These are phyloP conservation scores for Triticum urartu DNA, from an alignment of 176 grass and related monocot species.

Conservation along the genomic window DNA sequence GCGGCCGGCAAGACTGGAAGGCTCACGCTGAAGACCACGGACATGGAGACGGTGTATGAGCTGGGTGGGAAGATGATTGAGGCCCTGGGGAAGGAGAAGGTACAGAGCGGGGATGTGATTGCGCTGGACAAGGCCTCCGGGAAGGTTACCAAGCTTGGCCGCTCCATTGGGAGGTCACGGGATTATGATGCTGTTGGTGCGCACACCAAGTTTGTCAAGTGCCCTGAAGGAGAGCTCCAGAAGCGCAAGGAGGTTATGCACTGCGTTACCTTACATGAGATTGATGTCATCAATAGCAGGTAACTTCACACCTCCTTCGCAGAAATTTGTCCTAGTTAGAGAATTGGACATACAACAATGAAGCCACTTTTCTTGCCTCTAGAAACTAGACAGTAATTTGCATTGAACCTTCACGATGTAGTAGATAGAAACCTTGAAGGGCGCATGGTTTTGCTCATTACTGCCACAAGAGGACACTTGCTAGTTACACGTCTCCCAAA, in stretches of 20 bases:
- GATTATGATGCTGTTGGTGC: conserved; percentile 87
- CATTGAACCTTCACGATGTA: not conserved
- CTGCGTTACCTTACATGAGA: conserved; percentile 92
- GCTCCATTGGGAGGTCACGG: conserved; percentile 72
- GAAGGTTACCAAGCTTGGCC: conserved; percentile 93
- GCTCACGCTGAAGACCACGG: conserved; percentile 89
- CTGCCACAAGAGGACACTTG: not conserved
- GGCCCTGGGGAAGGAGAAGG: conserved; percentile 88
- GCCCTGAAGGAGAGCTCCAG: conserved; percentile 93
- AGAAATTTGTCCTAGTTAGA: not conserved
- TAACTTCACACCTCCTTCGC: conserved; percentile 24
- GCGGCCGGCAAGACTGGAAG: conserved; percentile 58
- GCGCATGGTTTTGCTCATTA: not conserved
- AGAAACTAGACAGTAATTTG: not conserved
- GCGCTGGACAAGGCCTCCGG: conserved; percentile 75
- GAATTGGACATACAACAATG: not conserved
- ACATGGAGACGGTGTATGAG: conserved; percentile 97
- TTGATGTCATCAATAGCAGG: conserved; percentile 99
- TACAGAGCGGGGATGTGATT: conserved; percentile 93
- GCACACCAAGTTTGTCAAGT: conserved; percentile 86
- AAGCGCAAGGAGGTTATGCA: conserved; percentile 99
- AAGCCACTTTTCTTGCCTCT: not conserved
- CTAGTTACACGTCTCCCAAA: not conserved
- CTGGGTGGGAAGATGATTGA: conserved; percentile 98
- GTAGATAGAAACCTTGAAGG: not conserved